Evolutionary conservation across 805 yeast genomes (phyloP).

Genomic region (Wickerhamomyces tratensis): DNA sequence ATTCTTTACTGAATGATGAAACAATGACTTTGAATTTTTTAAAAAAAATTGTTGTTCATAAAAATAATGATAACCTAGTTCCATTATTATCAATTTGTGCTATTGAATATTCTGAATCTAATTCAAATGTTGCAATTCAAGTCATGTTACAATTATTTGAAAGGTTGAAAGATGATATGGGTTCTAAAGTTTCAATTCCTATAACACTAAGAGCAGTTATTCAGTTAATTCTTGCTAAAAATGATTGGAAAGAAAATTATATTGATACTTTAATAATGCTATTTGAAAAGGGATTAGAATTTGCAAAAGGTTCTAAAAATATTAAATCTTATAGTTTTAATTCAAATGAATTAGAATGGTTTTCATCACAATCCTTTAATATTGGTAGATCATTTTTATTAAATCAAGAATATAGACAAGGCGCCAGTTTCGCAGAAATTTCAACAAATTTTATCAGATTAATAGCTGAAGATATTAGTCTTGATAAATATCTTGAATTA

Average conservation of each 20-base stretch:
- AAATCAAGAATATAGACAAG: conserved; percentile 5
- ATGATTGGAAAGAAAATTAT: conserved; percentile 9
- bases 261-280: conserved; percentile 5
- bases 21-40: conserved; percentile 16
- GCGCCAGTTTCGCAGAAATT: conserved; percentile 11
- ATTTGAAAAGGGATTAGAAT: conserved; percentile 6
- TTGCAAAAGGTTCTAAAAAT: conserved; percentile 5
- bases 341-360: conserved; percentile 30
- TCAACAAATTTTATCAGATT: conserved; percentile 13
- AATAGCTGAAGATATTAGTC: conserved; percentile 19
- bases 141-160: conserved; percentile 19
- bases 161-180: conserved; percentile 9
- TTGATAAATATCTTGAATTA: conserved; percentile 8
- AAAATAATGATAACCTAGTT: conserved; percentile 25
- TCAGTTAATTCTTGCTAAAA: conserved; percentile 20
- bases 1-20: conserved; percentile 8
- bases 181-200: conserved; percentile 15
- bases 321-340: conserved; percentile 11
- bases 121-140: conserved; percentile 16
- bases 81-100: conserved; percentile 24
- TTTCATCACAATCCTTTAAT: conserved; percentile 26
- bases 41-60: conserved; percentile 20
- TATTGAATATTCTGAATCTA: conserved; percentile 18
- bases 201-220: conserved; percentile 20
- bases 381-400: conserved; percentile 17